These are phyloP conservation scores for Aspergillus pseudoviridinutans DNA, from an alignment of 2,329 filamentous ascomycete genomes.

Conservation along the genomic window DNA sequence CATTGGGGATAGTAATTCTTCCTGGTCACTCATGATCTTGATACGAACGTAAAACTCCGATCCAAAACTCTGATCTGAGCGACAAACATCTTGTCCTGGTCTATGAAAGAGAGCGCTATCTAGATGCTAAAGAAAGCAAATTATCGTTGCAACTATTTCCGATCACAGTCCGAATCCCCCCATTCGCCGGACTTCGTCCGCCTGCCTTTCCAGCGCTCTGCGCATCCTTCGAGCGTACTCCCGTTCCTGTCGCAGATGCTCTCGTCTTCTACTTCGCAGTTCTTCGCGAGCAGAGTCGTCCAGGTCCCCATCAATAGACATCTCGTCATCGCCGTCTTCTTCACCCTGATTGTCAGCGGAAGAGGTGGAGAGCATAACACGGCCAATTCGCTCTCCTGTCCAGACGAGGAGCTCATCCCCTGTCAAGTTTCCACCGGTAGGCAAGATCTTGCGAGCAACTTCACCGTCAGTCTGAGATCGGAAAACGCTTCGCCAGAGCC, in stretches of 20 bases:
- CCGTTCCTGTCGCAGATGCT: constrained; percentile 31
- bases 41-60: background rate
- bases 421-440: constrained; percentile 47
- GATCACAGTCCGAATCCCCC: constrained; percentile 32
- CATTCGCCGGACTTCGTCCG: constrained; percentile 73
- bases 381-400: constrained; percentile 80
- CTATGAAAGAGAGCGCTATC: background rate
- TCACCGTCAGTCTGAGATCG: constrained; percentile 55
- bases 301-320: constrained; percentile 25
- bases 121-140: background rate
- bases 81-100: background rate
- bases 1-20: background rate
- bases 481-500: constrained; percentile 56
- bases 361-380: constrained; percentile 59
- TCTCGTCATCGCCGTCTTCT: constrained; percentile 35
- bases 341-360: constrained; percentile 29
- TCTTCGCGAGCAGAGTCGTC: constrained; percentile 26
- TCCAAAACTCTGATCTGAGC: background rate
- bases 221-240: constrained; percentile 72
- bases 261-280: constrained; percentile 27
- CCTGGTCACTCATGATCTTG: background rate
- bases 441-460: constrained; percentile 74
- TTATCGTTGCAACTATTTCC: background rate
- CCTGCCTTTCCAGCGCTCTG: constrained; percentile 69
- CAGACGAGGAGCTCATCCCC: constrained; percentile 74